Evolutionary conservation across 140 eudicot genomes (phyloP), one percentile per base, ranked within the genome.

Genomic region (Erigeron philadelphicus): DNA sequence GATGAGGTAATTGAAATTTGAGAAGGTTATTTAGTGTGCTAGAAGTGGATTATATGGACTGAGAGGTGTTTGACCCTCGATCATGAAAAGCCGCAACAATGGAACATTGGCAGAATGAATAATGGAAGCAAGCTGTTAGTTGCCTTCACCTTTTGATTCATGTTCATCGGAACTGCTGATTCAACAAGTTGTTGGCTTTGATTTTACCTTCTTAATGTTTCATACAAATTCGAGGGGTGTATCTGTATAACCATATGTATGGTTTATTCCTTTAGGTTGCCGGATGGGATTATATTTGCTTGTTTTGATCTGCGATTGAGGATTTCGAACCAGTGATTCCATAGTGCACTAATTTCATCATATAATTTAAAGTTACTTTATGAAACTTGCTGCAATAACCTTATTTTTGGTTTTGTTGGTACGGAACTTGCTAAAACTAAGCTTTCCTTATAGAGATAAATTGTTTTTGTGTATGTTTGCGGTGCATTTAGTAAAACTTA

Each of bases 1-100:
- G 77, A 90, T 75, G 58, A 66, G 67, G 55, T 40, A 55, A 53
- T 60, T 23, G 35, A 16, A 47, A 75, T 9, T 75, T 16, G 12
- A 48, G 61, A 12, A 23, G 72, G 54, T 67, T 61, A 19, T 12
- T 61, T 47, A 31, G 13, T 23, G 38, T 60, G 68, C 60, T 72
- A 13, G 45, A 55, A 43, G 46, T 66, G 64, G 42, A 52, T 64
- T 62, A 62, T 23, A 13, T 56, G 60, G 67, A 65, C 19, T 19
- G n/a, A 12, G 57, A n/a, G 8, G 21, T 50, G n/a, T 15, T 18
- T 50, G 8, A 8, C 18, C 64, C 43, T 25, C 5, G 11, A 35
- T 10, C 52, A 45, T 66, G 53, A 74, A 45, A 63, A 18, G 52
- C 50, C 53, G 5, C 55, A 21, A 41, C 53, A 10, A 46, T 58